Base-by-base conservation (phyloP, 176 grass and related monocot genomes). In the Elaeis guineensis region DNA sequence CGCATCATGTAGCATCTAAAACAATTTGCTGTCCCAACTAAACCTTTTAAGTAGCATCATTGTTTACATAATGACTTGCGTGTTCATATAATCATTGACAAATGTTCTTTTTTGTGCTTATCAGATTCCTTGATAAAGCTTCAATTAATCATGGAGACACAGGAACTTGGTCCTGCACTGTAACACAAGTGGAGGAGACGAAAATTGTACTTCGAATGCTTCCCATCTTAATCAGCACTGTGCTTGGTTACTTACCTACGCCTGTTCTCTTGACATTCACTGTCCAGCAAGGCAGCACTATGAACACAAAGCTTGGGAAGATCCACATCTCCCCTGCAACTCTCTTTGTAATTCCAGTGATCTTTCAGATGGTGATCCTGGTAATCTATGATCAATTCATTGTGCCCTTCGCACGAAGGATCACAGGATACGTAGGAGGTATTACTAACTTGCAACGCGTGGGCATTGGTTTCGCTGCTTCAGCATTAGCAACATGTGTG, bases 201-300 rank as follows among this genome's bases (percentile, higher is more conserved):
- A 95, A 95, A 68, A 81, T 84, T 21, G 28, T 95, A 50, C 35
- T 90, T 11, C 63, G 80, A 16, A 70, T 95, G 77, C 30, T 86
- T 20, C 90, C 90, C 17, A 73, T 95, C 51, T 90, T 90, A 72
- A 50, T 95, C 12, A 95, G 76, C 5, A 62, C 90, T 0, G 19
- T 86, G 4, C 39, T 90, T 1, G 71, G 90, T 0, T 81, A 77
- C 54, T 72, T 90, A 9, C 86, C 77, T 21, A 65, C 53, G 21
- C 65, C 67, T 0, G 64, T 90, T 1, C 64, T 95, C 44, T 50
- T 95, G 25, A 95, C 75, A 4, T 64, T 95, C 51, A 83, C 86
- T 0, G 80, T 95, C 15, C 82, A 95, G 76, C 90, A 95, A 77
- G 90, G 90, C 3, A 80, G 59, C 25, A 84, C 80, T 25, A 95